These are phyloP conservation scores for Yamagishiella unicocca DNA, from an alignment of 139 green algal genomes.

Conservation along the genomic window DNA sequence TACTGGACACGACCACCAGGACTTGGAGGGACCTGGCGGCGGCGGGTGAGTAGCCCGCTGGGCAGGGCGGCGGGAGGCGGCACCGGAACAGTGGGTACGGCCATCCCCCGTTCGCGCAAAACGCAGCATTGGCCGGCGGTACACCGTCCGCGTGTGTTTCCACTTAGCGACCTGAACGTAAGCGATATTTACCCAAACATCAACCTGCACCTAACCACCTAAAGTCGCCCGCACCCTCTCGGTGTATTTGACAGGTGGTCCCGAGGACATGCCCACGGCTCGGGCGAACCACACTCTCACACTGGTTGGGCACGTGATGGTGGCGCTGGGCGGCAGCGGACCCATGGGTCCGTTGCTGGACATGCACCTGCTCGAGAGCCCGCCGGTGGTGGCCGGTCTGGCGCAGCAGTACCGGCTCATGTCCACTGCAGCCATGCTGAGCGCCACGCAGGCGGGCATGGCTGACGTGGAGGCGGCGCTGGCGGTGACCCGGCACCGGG, in stretches of 20 bases:
- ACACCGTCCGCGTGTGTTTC: too few relatives aligned
- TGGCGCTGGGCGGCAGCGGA: slow-evolving; percentile 60
- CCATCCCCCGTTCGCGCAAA: too few relatives aligned
- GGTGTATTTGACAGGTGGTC: slow-evolving; percentile 20
- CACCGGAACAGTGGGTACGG: too few relatives aligned
- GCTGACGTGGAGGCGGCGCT: slow-evolving; percentile 21
- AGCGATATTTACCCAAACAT: too few relatives aligned
- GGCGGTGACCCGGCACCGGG: slow-evolving; percentile 27
- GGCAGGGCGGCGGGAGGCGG: background rate
- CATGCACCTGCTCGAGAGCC: slow-evolving; percentile 59
- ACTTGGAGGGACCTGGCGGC: slow-evolving; percentile 51
- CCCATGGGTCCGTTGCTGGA: slow-evolving; percentile 32
- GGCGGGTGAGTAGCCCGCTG: slow-evolving; percentile 20
- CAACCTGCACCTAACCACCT: too few relatives aligned
- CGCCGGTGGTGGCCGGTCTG: slow-evolving; percentile 44
- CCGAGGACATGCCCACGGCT: slow-evolving; percentile 50
- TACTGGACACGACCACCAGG: slow-evolving; percentile 57
- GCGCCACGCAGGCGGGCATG: slow-evolving; percentile 21
- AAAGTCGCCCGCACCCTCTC: too few relatives aligned
- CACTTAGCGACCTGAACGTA: too few relatives aligned
- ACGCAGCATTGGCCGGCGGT: too few relatives aligned
- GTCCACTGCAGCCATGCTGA: slow-evolving; percentile 20
- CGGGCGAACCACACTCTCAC: slow-evolving; percentile 63
- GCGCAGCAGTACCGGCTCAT: slow-evolving; percentile 52
- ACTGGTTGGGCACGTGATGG: slow-evolving; percentile 36